A percentile compares a stretch with the other conserved stretches of the same genome.
These are phyloP conservation scores for Leccinum ochraceum DNA, from an alignment of 768 basidiomycete genomes.

Conservation along the genomic window DNA sequence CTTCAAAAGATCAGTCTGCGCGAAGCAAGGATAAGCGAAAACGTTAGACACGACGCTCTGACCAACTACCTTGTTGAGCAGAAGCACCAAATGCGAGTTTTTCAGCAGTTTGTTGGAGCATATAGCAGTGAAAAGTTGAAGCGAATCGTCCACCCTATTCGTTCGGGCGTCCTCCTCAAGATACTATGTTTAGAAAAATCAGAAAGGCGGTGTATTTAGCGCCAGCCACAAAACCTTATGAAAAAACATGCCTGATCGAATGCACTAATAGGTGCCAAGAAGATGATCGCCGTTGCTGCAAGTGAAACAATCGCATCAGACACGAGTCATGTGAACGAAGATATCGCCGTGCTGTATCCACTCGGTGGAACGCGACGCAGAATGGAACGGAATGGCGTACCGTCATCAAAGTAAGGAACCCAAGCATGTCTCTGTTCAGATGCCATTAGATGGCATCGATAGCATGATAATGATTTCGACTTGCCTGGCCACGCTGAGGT, in stretches of 20 bases:
- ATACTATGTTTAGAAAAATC: slow-evolving; percentile 47
- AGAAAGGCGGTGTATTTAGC: slow-evolving; percentile 16
- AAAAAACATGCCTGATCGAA: slow-evolving; percentile 69
- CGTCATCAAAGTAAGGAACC: slow-evolving; percentile 86
- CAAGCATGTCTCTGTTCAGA: slow-evolving; percentile 66
- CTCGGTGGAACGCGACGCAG: slow-evolving; percentile 8
- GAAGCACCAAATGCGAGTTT: slow-evolving; percentile 69
- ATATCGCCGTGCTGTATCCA: slow-evolving; percentile 22
- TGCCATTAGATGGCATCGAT: slow-evolving; percentile 17
- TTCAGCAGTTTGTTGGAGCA: slow-evolving; percentile 76
- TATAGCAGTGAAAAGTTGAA: slow-evolving; percentile 74
- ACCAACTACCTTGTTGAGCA: slow-evolving; percentile 70
- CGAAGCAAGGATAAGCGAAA: slow-evolving; percentile 10
- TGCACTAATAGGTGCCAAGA: slow-evolving; percentile 82
- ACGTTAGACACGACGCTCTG: slow-evolving; percentile 5
- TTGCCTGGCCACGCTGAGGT: slow-evolving; percentile 60
- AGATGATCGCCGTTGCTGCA: slow-evolving; percentile 80
- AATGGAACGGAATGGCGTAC: slow-evolving; percentile 39
- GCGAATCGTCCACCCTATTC: slow-evolving; percentile 80
- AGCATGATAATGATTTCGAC: slow-evolving; percentile 20
- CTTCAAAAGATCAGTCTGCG: slow-evolving; percentile 68
- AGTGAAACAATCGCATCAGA: slow-evolving; percentile 10
- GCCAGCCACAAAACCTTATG: background rate
- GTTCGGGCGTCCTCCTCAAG: slow-evolving; percentile 79
- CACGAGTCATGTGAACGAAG: slow-evolving; percentile 11